phyloP scores from a whole-genome alignment of 2,329 filamentous ascomycete species.

The Davidsoniella eucalypti region DNA sequence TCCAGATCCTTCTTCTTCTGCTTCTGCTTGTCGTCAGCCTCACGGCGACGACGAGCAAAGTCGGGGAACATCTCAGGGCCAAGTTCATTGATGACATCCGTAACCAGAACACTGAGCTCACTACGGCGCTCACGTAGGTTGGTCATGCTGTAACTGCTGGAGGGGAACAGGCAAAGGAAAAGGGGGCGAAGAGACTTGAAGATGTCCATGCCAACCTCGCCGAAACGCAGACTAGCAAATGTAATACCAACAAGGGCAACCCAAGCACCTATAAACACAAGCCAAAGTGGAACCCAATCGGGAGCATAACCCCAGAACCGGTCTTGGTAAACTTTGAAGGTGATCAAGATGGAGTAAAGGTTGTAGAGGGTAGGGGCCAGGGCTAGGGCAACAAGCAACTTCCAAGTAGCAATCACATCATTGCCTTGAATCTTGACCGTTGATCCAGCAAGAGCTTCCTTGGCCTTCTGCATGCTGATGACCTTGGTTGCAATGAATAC shows the following conservation, averaged over 20 bases:
- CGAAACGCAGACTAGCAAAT: slow-evolving; percentile 83
- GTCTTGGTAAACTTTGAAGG: slow-evolving; percentile 65
- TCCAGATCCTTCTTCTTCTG: slow-evolving; percentile 17
- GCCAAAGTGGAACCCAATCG: slow-evolving; percentile 62
- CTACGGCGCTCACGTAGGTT: slow-evolving; percentile 58
- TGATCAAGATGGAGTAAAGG: slow-evolving; percentile 59
- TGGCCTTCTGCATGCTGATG: slow-evolving; percentile 68
- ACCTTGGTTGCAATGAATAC: slow-evolving; percentile 73
- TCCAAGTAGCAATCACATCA: slow-evolving; percentile 90
- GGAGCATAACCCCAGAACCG: slow-evolving; percentile 71
- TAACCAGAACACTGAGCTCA: slow-evolving; percentile 65
- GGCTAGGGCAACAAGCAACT: slow-evolving; percentile 72
- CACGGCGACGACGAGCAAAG: slow-evolving; percentile 62
- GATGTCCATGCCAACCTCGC: slow-evolving; percentile 98
- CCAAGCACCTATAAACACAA: slow-evolving; percentile 57
- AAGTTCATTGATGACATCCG: slow-evolving; percentile 82
- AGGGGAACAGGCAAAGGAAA: slow-evolving; percentile 68
- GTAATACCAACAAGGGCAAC: slow-evolving; percentile 75
- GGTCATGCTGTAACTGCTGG: slow-evolving; percentile 67
- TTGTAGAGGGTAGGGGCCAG: slow-evolving; percentile 71
- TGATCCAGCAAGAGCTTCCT: slow-evolving; percentile 67
- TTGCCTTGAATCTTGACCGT: slow-evolving; percentile 77
- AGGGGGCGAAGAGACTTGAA: slow-evolving; percentile 85
- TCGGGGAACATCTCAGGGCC: slow-evolving; percentile 96
- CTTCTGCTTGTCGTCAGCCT: slow-evolving; percentile 29